Conservation (phyloP, 1,139 yeast genomes). For the Saccharomyces hybrid region DNA sequence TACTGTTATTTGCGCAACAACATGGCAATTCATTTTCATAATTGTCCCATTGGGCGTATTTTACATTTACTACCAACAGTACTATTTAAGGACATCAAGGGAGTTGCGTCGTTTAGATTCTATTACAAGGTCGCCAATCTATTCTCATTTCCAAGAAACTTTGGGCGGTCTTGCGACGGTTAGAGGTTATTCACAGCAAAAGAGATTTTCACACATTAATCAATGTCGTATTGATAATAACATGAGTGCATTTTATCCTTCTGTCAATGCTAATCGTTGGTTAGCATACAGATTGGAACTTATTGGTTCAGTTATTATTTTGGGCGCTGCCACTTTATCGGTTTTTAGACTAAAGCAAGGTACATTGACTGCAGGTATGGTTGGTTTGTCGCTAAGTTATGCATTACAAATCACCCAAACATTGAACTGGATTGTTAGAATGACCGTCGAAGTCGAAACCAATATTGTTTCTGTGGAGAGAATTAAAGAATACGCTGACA, state of each 20-base stretch:
- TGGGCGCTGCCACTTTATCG: slow-evolving; percentile 77
- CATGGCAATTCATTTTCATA: slow-evolving; percentile 77
- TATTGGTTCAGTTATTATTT: slow-evolving; percentile 78
- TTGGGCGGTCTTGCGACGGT: slow-evolving; percentile 84
- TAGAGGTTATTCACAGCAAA: slow-evolving; percentile 76
- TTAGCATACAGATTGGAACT: slow-evolving; percentile 88
- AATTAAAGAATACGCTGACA: slow-evolving; percentile 72
- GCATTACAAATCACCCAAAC: slow-evolving; percentile 90
- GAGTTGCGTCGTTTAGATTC: slow-evolving; percentile 93
- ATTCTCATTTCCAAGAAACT: slow-evolving; percentile 95
- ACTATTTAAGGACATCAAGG: slow-evolving; percentile 82
- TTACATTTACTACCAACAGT: slow-evolving; percentile 80
- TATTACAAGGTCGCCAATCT: slow-evolving; percentile 86
- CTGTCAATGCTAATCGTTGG: slow-evolving; percentile 96
- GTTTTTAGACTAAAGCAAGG: slow-evolving; percentile 64
- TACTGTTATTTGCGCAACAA: slow-evolving; percentile 70
- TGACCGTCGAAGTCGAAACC: slow-evolving; percentile 97
- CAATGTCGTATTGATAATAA: slow-evolving; percentile 75
- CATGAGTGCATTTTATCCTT: slow-evolving; percentile 86
- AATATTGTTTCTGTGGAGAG: slow-evolving; percentile 96
- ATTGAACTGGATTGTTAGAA: slow-evolving; percentile 93
- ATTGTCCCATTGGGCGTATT: slow-evolving; percentile 63
- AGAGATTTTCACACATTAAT: slow-evolving; percentile 66
- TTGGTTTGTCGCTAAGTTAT: slow-evolving; percentile 88
- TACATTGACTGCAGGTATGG: slow-evolving; percentile 73